Percentiles rank a stretch among this genome's conserved stretches.
These are phyloP conservation scores for Furcasterigmium furcatum DNA, from an alignment of 2,329 filamentous ascomycete species.

Conservation along the genomic window DNA sequence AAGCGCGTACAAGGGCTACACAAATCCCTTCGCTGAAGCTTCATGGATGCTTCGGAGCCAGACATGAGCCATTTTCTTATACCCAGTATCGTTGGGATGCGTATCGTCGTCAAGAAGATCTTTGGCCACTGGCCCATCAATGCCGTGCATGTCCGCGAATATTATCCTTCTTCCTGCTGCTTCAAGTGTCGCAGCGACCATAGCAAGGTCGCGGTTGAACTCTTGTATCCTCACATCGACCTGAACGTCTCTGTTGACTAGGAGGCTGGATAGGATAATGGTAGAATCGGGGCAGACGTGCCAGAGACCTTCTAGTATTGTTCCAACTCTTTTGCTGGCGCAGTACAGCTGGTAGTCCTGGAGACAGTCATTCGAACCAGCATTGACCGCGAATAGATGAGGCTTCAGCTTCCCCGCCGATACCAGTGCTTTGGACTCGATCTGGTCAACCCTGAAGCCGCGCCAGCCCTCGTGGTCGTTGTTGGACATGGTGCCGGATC, in stretches of 20 bases:
- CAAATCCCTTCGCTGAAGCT: conserved; percentile 18
- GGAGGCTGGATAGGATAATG: conserved; percentile 27
- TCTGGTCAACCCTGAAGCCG: conserved; percentile 27
- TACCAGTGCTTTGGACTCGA: conserved; percentile 22
- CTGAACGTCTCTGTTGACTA: conserved; percentile 19
- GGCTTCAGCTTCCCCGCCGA: conserved; percentile 24
- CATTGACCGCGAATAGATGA: conserved; percentile 33
- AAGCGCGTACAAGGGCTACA: too few relatives aligned
- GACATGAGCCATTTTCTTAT: conserved; percentile 29
- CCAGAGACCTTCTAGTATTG: conserved; percentile 23
- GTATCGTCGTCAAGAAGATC: conserved; percentile 26
- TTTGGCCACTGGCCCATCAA: conserved; percentile 16
- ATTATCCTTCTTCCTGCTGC: conserved; percentile 19
- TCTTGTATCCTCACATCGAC: conserved; percentile 17
- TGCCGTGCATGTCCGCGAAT: conserved; percentile 28
- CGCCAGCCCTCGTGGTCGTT: conserved; percentile 33
- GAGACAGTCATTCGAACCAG: conserved; percentile 35
- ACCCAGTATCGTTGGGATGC: conserved; percentile 29
- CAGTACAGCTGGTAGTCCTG: conserved; percentile 23
- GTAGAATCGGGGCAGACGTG: conserved; percentile 22
- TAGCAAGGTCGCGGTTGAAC: conserved; percentile 23
- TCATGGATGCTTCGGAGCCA: conserved; percentile 24
- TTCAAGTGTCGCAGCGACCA: conserved; percentile 16
- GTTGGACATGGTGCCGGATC: conserved; percentile 29
- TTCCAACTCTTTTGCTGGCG: conserved; percentile 19